A percentile compares a stretch with the other conserved stretches of the same genome.
phyloP scores from a whole-genome alignment of 2,329 filamentous ascomycete genomes.

The Botrytis squamosa region DNA sequence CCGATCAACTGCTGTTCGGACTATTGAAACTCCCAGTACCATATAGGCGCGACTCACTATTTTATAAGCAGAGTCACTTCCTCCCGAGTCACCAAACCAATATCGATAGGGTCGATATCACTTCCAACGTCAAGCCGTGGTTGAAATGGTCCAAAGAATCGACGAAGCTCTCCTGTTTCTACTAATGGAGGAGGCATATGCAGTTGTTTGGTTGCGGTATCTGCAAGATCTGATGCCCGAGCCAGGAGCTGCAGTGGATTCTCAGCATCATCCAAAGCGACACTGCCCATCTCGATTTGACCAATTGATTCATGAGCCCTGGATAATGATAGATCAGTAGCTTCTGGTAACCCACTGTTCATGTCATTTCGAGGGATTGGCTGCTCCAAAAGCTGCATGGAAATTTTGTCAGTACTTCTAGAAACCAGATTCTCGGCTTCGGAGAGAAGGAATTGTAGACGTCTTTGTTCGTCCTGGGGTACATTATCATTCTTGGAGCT shows the following conservation, averaged over 20 bases:
- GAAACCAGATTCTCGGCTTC: constrained; percentile 47
- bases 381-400: background rate
- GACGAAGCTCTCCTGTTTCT: constrained; percentile 49
- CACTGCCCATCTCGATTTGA: constrained; percentile 44
- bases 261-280: constrained; percentile 69
- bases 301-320: background rate
- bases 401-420: constrained; percentile 29
- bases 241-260: constrained; percentile 73
- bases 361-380: background rate
- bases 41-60: constrained; percentile 51
- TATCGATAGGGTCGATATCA: constrained; percentile 66
- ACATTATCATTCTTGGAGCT: constrained; percentile 46
- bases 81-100: constrained; percentile 64
- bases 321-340: background rate
- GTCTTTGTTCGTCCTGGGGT: constrained; percentile 45
- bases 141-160: constrained; percentile 65
- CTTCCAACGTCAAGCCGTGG: constrained; percentile 62
- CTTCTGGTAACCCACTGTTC: background rate
- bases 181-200: background rate
- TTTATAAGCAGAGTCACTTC: constrained; percentile 64
- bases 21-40: background rate
- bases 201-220: constrained; percentile 23
- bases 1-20: background rate
- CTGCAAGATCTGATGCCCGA: constrained; percentile 63
- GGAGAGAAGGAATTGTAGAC: constrained; percentile 51